phyloP scores from a whole-genome alignment of 805 yeast species.

The Lipomyces lipofer region DNA sequence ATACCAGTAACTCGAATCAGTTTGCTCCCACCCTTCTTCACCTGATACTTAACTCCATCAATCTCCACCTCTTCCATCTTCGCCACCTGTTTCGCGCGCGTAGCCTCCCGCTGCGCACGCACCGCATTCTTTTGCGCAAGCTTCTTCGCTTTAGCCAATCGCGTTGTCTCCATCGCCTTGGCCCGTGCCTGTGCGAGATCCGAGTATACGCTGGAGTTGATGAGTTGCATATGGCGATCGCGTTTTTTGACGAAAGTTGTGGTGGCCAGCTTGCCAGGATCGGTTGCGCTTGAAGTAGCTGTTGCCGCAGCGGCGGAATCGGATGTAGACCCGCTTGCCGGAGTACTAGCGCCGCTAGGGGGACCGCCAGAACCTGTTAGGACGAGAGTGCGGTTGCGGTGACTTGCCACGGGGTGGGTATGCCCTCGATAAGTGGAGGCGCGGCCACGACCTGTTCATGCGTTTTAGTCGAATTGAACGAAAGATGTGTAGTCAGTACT shows the following conservation, averaged over 20 bases:
- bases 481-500: too few species aligned
- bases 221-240: conserved; percentile 33
- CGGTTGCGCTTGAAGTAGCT: not conserved
- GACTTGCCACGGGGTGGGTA: conserved; percentile 14
- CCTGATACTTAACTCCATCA: conserved; percentile 33
- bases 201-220: conserved; percentile 26
- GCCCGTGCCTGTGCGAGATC: conserved; percentile 28
- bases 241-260: conserved; percentile 26
- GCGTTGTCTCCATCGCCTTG: conserved; percentile 29
- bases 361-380: conserved; percentile 4
- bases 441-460: conserved; percentile 20
- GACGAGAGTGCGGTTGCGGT: conserved; percentile 30
- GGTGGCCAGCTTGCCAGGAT: not conserved
- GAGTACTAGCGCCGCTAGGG: not conserved
- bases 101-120: conserved; percentile 29
- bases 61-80: conserved; percentile 28
- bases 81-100: conserved; percentile 20
- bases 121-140: conserved; percentile 24
- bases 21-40: conserved; percentile 32
- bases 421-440: conserved; percentile 14
- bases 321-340: not conserved
- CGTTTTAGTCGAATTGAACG: not conserved
- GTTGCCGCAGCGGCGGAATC: not conserved
- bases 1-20: conserved; percentile 26
- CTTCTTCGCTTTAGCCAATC: conserved; percentile 28